Conservation (phyloP, 176 grass and related monocot genomes). For the Paspalum notatum region DNA sequence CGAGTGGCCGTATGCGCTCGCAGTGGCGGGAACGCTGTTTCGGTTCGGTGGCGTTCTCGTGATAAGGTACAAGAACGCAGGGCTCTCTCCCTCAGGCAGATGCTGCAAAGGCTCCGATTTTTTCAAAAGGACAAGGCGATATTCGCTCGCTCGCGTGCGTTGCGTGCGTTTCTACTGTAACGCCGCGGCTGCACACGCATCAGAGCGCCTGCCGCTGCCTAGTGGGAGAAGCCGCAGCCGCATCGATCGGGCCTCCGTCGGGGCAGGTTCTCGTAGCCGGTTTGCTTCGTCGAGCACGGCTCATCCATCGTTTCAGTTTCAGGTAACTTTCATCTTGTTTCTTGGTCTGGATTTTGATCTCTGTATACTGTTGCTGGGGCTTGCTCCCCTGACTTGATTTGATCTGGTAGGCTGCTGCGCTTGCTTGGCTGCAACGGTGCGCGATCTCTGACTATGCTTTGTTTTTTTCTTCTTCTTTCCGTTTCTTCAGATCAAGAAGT, state of each 20-base stretch:
- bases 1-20: not conserved
- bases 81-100: constrained; percentile 1
- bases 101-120: not conserved
- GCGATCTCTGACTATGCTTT: not conserved
- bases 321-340: constrained; percentile 26
- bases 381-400: not conserved
- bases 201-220: too few species aligned
- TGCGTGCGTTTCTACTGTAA: constrained; percentile 29
- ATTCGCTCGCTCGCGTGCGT: constrained; percentile 13
- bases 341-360: not conserved
- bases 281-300: constrained; percentile 3
- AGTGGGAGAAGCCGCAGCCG: not conserved
- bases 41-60: constrained; percentile 22
- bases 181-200: constrained; percentile 4
- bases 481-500: constrained; percentile 22
- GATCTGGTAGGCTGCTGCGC: not conserved
- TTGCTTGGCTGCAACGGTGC: not conserved
- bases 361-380: not conserved
- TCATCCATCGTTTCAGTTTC: not conserved
- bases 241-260: too few species aligned
- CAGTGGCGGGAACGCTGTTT: constrained; percentile 55
- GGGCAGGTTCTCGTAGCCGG: too few species aligned
- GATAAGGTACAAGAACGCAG: not conserved
- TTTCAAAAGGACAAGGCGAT: not conserved
- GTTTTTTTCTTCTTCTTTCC: not conserved